Evolutionary conservation across 75 land plant species (phyloP), one percentile per base, ranked within the genome.

Genomic region (Selaginella tamariscina): DNA sequence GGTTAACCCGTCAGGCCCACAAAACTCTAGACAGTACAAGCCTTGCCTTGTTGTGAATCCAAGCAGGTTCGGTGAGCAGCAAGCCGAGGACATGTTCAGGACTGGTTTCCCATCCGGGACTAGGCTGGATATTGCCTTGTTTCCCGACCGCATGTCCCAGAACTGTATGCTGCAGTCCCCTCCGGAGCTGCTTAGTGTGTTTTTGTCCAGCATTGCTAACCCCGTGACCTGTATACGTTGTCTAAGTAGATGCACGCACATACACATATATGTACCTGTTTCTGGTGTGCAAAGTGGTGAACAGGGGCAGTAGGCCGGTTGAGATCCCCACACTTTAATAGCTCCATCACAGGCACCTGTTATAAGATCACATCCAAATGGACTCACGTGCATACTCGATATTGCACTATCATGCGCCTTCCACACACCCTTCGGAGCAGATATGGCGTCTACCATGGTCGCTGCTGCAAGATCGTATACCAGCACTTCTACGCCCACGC

Each of bases 301-400:
- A 70, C 71, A 56, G 71, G 71, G 32, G 71, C 71, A 18, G 60
- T 32, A 23, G 71, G 71, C 32, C 32, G 71, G 29, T 32, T 70
- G 56, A 28, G 57, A 18, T 49, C 64, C 73, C 73, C 73, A 71
- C 5, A 71, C 67, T 15, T 63, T 59, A 23, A 71, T 32, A 29
- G 55, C 62, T 32, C 73, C 73, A 64, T 71, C 73, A 33, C 66
- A 59, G 0, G 54, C 73, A 71, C 73, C 73, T 60, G 73, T 71
- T 29, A 71, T 28, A 27, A 71, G 39, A 0, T 54, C 44, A 21
- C 29, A 33, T 0, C 64, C 27, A 64, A 64, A 71, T 8, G 73
- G 11, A 15, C 68, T 71, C 20, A 54, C 67, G 27, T 62, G 66
- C n/a, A 71, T 63, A 28, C 73, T 33, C 23, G 73, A 32, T 28